These are phyloP conservation scores for Adansonia madagascariensis DNA, from an alignment of 441 rosid genomes.

Conservation along the genomic window DNA sequence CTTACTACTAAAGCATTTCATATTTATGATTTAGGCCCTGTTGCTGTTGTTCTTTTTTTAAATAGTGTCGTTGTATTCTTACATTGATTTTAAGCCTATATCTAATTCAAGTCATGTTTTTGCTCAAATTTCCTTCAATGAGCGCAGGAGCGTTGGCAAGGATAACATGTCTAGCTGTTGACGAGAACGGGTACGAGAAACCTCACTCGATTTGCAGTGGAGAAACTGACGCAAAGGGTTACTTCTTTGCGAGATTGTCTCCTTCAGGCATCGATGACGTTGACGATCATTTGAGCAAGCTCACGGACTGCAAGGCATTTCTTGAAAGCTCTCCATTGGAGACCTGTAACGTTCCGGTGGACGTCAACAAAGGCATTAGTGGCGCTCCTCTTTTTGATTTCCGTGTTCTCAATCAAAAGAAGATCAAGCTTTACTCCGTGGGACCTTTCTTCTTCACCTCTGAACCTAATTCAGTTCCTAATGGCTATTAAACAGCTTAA, in stretches of 20 bases:
- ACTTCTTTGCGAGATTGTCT: constrained; percentile 47
- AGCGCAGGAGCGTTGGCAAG: constrained; percentile 50
- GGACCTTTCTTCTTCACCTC: constrained; percentile 56
- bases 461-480: constrained; percentile 24
- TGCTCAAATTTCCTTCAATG: not conserved
- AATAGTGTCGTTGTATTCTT: too few species aligned
- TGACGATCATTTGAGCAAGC: constrained; percentile 21
- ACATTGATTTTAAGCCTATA: too few species aligned
- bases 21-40: not conserved
- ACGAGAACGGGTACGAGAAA: constrained; percentile 42
- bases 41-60: too few species aligned
- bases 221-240: constrained; percentile 51
- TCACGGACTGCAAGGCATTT: constrained; percentile 51
- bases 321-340: constrained; percentile 48
- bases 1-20: not conserved
- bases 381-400: constrained; percentile 51
- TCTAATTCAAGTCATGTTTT: not conserved
- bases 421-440: constrained; percentile 48
- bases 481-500: constrained; percentile 20
- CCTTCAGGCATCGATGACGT: constrained; percentile 16
- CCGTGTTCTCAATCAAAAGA: constrained; percentile 39
- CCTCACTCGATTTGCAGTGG: constrained; percentile 42
- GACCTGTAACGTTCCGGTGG: constrained; percentile 50
- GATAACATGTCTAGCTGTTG: constrained; percentile 47
- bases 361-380: constrained; percentile 47